phyloP scores from a whole-genome alignment of 2,329 filamentous ascomycete genomes.

The Aspergillus candidus region DNA sequence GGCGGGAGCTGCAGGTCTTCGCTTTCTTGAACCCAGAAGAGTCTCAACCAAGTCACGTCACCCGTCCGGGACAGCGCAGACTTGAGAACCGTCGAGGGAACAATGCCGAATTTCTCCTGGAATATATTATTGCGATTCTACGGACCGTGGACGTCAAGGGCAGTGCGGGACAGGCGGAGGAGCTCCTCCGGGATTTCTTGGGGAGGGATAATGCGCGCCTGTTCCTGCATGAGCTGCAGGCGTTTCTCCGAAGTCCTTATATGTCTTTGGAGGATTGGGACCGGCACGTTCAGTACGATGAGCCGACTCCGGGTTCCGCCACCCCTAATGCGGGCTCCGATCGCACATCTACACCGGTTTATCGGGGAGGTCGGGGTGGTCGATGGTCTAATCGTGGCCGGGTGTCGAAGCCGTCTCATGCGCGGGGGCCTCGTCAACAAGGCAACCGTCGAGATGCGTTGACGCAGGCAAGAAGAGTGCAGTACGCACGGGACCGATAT shows the following conservation, averaged over 20 bases:
- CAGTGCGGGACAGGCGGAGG: conserved; percentile 70
- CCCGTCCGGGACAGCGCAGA: conserved; percentile 26
- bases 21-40: conserved; percentile 55
- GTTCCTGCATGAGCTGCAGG: conserved; percentile 78
- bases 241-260: conserved; percentile 78
- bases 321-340: conserved; percentile 1
- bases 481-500: conserved; percentile 28
- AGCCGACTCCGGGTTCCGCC: conserved; percentile 7
- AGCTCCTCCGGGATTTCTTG: conserved; percentile 71
- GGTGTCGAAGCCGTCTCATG: conserved; percentile 20
- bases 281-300: conserved; percentile 64
- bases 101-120: conserved; percentile 77
- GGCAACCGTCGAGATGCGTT: conserved; percentile 12
- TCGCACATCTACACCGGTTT: conserved; percentile 21
- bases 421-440: conserved; percentile 7
- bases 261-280: conserved; percentile 72
- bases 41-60: conserved; percentile 7
- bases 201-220: conserved; percentile 66
- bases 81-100: conserved; percentile 47
- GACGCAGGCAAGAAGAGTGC: conserved; percentile 20
- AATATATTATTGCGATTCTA: conserved; percentile 78
- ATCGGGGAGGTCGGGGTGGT: conserved; percentile 11
- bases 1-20: conserved; percentile 79
- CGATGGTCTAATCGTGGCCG: conserved; percentile 17
- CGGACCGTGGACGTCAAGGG: conserved; percentile 77